These are phyloP conservation scores for Sugiyamaella pinicola DNA, from an alignment of 1,139 yeast genomes.

Conservation along the genomic window DNA sequence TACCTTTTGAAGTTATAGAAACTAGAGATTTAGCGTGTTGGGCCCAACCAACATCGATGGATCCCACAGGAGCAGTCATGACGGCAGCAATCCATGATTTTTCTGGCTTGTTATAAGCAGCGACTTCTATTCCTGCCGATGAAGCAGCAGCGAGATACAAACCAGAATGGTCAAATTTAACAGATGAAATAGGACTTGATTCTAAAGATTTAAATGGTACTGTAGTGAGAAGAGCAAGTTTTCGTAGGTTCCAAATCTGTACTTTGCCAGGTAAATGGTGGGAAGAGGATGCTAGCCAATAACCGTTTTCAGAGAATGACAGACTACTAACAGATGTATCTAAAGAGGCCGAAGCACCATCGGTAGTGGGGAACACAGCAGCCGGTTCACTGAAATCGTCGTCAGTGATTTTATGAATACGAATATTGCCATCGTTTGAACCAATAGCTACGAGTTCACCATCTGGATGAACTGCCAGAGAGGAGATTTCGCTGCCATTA, in stretches of 20 bases:
- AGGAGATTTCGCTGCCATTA: constrained; percentile 30
- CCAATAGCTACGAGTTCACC: constrained; percentile 63
- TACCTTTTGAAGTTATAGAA: constrained; percentile 31
- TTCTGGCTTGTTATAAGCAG: constrained; percentile 28
- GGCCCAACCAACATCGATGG: constrained; percentile 32
- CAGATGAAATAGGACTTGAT: constrained; percentile 18
- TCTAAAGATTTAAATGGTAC: constrained; percentile 30
- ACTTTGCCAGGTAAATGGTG: constrained; percentile 34
- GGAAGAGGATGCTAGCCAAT: constrained; percentile 53
- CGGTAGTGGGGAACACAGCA: constrained; percentile 43
- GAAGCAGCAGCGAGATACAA: constrained; percentile 35
- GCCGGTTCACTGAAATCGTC: constrained; percentile 42
- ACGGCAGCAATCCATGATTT: constrained; percentile 28
- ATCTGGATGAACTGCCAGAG: constrained; percentile 58
- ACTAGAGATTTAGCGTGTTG: constrained; percentile 26
- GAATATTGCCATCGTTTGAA: constrained; percentile 44
- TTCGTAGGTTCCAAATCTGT: constrained; percentile 34
- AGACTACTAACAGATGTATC: constrained; percentile 43
- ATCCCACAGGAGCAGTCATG: constrained; percentile 14
- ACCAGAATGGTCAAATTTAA: constrained; percentile 52
- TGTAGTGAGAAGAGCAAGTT: constrained; percentile 29
- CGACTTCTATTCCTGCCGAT: constrained; percentile 28
- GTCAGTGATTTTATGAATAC: constrained; percentile 49
- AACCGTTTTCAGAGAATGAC: constrained; percentile 68
- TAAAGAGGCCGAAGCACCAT: constrained; percentile 4